Evolutionary conservation across 352 stramenopile species (phyloP), one percentile per base, ranked within the genome.

Genomic region (Peronospora farinosa): DNA sequence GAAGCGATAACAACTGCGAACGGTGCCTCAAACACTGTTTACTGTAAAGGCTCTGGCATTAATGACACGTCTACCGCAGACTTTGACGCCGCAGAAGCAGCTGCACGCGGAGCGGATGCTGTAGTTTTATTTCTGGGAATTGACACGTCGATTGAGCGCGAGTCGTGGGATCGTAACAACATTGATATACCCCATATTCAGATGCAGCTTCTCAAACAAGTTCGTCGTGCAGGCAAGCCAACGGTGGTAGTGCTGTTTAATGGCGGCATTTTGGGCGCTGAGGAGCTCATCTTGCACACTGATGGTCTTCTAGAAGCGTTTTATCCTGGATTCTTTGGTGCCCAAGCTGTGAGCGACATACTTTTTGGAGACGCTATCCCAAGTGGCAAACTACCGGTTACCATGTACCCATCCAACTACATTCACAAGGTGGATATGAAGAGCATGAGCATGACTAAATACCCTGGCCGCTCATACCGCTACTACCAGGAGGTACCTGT

Each of bases 371-470:
- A 86, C 13, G 56, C 74, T 7, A 89, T 87, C 50, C 85, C 85
- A 8, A 71, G 78, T 30, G 88, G 82, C 25, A 90, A 93, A 39
- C 63, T 96, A 0, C 79, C 85, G 0, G 78, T 95, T 32, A 95
- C 88, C 6, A 92, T 96, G 67, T 93, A 92, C 19, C 65, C 67
- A 3, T 90, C 79, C 4, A 74, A 83, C 44, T 94, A 90, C 45
- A 63, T 89, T n/a, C 49, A 84, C 12, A 54, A 54, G 1, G 69
- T 95, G 9, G 45, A 77, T 7, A 92, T 94, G 74, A 87, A 78
- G 62, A 92, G 83, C 53, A 95, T 96, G 82, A 82, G 80, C 67
- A 96, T 97, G 86, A 94, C 82, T 30, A 60, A 72, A 47, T 86
- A 83, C 46, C 88, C 88, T 5, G 89, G 89, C 2, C 79, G 88